phyloP scores from a whole-genome alignment of 495 filamentous ascomycete genomes.

The Neurospora cerealis region DNA sequence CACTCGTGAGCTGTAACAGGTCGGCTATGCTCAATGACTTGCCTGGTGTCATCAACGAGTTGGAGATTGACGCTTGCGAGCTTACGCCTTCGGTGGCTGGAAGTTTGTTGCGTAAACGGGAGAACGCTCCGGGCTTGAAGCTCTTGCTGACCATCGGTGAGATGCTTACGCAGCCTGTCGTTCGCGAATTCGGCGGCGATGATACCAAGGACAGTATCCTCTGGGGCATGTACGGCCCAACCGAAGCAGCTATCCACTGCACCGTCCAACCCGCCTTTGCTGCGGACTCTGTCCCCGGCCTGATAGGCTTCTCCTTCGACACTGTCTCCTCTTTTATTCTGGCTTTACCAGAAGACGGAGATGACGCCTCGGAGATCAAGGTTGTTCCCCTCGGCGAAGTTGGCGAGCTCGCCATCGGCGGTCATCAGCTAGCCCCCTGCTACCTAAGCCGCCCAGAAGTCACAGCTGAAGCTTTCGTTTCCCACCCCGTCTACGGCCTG shows the following conservation, averaged over 20 bases:
- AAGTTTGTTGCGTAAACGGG: conserved; percentile 51
- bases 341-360: conserved; percentile 15
- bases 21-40: conserved; percentile 59
- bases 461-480: conserved; percentile 58
- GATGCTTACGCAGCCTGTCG: conserved; percentile 64
- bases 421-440: conserved; percentile 63
- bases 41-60: conserved; percentile 45
- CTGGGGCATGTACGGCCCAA: conserved; percentile 82
- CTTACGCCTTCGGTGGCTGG: conserved; percentile 73
- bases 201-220: conserved; percentile 41
- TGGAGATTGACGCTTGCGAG: conserved; percentile 71
- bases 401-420: conserved; percentile 79
- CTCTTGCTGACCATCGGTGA: conserved; percentile 76
- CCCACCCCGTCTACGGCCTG: conserved; percentile 39
- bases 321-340: conserved; percentile 70
- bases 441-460: conserved; percentile 78
- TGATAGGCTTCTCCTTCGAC: conserved; percentile 62
- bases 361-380: conserved; percentile 19
- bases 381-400: conserved; percentile 54
- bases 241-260: conserved; percentile 71
- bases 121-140: conserved; percentile 49
- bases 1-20: conserved; percentile 58
- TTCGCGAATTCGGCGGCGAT: conserved; percentile 59
- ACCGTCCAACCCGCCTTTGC: conserved; percentile 30
- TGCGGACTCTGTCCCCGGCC: conserved; percentile 40